These are phyloP conservation scores for Porcisia deanei DNA, from an alignment of 208 protist genomes.

Conservation along the genomic window DNA sequence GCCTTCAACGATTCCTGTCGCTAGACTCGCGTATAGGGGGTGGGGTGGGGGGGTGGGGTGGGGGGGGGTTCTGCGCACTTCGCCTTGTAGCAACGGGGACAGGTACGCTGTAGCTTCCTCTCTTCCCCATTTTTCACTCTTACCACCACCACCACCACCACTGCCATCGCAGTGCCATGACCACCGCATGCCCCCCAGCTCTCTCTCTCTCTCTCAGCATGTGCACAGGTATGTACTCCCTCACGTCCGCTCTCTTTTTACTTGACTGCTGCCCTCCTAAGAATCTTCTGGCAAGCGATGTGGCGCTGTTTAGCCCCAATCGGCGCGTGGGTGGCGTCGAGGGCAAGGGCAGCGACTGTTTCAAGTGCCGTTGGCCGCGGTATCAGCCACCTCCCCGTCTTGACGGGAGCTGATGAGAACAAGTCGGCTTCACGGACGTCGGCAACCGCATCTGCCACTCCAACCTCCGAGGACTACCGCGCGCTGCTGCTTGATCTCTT, in stretches of 20 bases:
- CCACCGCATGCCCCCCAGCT: not conserved
- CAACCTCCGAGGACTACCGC: slow-evolving; percentile 55
- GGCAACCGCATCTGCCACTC: not conserved
- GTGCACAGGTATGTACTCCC: not conserved
- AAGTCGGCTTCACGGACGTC: not conserved
- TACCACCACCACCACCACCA: not conserved
- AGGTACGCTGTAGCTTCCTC: not conserved
- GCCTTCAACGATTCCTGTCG: not conserved
- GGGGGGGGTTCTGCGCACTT: not conserved
- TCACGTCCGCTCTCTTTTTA: not conserved
- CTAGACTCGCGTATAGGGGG: not conserved
- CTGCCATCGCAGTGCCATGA: not conserved
- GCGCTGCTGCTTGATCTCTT: slow-evolving; percentile 74
- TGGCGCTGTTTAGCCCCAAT: not conserved
- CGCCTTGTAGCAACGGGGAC: not conserved
- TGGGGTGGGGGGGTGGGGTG: too few relatives aligned
- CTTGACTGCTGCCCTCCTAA: not conserved
- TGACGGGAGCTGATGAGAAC: not conserved
- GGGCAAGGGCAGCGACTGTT: not conserved
- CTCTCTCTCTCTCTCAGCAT: not conserved
- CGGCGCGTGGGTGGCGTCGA: not conserved
- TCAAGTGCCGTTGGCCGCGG: not conserved
- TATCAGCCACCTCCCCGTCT: not conserved
- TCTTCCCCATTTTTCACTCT: not conserved
- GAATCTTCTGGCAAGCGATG: slow-evolving; percentile 3